Conservation (phyloP, 352 stramenopile species). For the Phytophthora palmivora region DNA sequence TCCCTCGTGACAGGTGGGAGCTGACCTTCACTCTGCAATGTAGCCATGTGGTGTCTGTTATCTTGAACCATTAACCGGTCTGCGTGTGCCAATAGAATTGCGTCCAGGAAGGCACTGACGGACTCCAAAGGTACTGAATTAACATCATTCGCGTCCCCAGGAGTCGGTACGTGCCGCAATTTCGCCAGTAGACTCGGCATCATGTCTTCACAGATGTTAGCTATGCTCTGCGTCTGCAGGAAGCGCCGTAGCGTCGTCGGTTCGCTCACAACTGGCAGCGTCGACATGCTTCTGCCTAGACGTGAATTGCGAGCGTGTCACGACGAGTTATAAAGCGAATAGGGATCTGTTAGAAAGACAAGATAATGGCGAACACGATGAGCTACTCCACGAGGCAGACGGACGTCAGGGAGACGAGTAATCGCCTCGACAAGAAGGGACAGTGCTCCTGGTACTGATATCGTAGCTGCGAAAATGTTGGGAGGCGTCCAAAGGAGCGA, state of each 20-base stretch:
- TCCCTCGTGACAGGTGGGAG: constrained; percentile 45
- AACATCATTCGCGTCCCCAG: neutral
- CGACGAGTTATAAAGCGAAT: neutral
- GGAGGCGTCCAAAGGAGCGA: neutral
- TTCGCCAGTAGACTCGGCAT: constrained; percentile 33
- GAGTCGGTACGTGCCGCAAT: constrained; percentile 25
- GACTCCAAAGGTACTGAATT: constrained; percentile 39
- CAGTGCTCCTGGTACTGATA: neutral
- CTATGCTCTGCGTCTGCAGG: constrained; percentile 25
- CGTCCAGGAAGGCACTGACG: constrained; percentile 49
- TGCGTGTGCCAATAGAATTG: constrained; percentile 56
- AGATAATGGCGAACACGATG: constrained; percentile 1
- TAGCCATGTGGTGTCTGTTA: constrained; percentile 12
- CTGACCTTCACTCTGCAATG: constrained; percentile 11
- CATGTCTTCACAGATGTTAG: constrained; percentile 7
- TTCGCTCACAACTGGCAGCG: constrained; percentile 1
- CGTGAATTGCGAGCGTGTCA: neutral
- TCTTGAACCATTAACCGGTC: constrained; percentile 23
- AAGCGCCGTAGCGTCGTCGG: constrained; percentile 29
- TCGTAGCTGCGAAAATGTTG: constrained; percentile 22
- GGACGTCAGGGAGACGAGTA: neutral
- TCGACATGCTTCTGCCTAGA: constrained; percentile 17
- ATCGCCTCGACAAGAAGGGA: constrained; percentile 6
- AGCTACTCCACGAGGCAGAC: neutral
- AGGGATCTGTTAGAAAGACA: constrained; percentile 1